Base-by-base conservation (phyloP, 2,329 filamentous ascomycete species). In the Fusarium haematococcum region DNA sequence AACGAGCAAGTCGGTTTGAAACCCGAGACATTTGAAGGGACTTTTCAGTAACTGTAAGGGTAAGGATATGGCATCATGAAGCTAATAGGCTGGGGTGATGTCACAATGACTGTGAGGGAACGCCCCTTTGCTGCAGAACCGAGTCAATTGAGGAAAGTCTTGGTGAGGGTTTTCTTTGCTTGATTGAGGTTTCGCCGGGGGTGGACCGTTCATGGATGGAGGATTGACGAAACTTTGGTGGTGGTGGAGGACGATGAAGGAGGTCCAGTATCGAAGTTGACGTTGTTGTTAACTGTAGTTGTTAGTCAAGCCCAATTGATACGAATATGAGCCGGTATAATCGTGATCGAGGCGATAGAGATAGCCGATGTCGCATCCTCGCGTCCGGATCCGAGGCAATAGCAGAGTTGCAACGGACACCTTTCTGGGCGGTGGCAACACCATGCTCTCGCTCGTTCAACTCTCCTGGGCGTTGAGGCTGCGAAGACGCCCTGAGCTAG, bases 321-420 rank as follows among this genome's bases (percentile, higher is more conserved):
- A 56, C 62, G 25, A 52, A 50, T 41, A 23, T 61, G 65, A 57
- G 45, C 63, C 65, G 59, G 43, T 57, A 52, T 50, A 27, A 71
- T 71, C 63, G 54, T 63, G 69, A 68, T 61, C 43, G 59, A 56
- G 60, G 64, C 50, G 67, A 63, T 33, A 64, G 41, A 66, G 70
- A 62, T 65, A 70, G 58, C 68, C 76, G 70, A 77, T 66, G 72
- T 77, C 74, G 70, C 67, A 78, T 73, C 63, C 59, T 74, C 66
- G 48, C 52, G 60, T 50, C 65, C 65, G 67, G 66, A 48, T 27
- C 20, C 41, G 39, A 56, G 45, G 54, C 37, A 65, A 23, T 57
- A 74, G 18, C 25, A 48, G 43, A 50, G 45, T 50, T 75, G 75
- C 48, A 75, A 63, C 68, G 33, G 11, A 30, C 50, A 39, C 23